Percentiles rank a stretch among this genome's conserved stretches.
phyloP scores from a whole-genome alignment of 768 basidiomycete species.

The Piloderma croceum region DNA sequence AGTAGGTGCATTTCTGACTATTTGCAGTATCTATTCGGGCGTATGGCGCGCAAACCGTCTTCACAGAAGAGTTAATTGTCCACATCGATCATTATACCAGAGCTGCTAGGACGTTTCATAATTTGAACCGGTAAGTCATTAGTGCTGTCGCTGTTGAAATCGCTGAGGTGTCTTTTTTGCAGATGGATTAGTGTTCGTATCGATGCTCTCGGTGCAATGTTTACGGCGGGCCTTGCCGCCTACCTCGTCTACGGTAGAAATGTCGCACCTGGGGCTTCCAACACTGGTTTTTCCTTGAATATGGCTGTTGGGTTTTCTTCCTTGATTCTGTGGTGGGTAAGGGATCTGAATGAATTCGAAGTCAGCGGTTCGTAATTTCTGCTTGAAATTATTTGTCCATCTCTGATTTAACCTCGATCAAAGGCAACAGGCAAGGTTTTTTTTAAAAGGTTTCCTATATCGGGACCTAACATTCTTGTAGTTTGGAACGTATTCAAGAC shows the following conservation, averaged over 20 bases:
- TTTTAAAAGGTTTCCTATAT: neutral
- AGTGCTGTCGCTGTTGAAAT: neutral
- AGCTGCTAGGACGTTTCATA: conserved; percentile 39
- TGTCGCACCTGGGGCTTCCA: conserved; percentile 21
- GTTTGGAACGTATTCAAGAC: conserved; percentile 47
- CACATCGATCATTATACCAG: conserved; percentile 46
- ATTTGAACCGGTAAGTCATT: conserved; percentile 36
- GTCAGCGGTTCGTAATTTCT: conserved; percentile 29
- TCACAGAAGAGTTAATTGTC: conserved; percentile 35
- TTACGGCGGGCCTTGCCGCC: conserved; percentile 43
- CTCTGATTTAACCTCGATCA: neutral
- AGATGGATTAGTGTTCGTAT: conserved; percentile 49
- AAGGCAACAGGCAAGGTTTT: conserved; percentile 23
- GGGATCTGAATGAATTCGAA: conserved; percentile 41
- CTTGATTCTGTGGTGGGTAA: conserved; percentile 41
- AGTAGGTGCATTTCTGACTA: conserved; percentile 4
- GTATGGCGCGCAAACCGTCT: conserved; percentile 45
- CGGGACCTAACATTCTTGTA: neutral
- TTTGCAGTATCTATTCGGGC: conserved; percentile 53
- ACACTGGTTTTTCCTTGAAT: conserved; percentile 39
- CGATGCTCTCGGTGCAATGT: conserved; percentile 47
- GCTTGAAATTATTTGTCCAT: neutral
- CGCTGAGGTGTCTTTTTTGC: conserved; percentile 16
- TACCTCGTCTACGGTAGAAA: conserved; percentile 42
- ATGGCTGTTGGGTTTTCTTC: conserved; percentile 43